These are phyloP conservation scores for Penicillium sp. DNA, from an alignment of 2,329 filamentous ascomycete genomes.

Conservation along the genomic window DNA sequence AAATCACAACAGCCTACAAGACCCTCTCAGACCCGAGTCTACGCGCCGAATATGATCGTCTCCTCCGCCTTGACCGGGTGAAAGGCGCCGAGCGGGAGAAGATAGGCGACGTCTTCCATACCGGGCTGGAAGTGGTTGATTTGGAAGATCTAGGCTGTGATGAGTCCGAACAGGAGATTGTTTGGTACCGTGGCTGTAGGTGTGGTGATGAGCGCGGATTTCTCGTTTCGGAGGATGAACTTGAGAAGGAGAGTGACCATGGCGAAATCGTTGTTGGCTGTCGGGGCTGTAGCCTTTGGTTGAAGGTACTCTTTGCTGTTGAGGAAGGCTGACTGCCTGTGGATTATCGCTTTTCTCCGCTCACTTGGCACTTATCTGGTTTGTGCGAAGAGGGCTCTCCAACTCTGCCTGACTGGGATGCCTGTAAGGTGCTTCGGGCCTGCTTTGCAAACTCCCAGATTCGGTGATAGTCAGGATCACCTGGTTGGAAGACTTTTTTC, in stretches of 20 bases:
- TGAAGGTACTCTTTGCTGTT: conserved; percentile 61
- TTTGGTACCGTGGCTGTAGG: conserved; percentile 60
- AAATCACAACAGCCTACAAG: conserved; percentile 63
- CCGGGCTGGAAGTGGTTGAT: conserved; percentile 62
- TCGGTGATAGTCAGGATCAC: too few relatives aligned
- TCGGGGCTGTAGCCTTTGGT: conserved; percentile 66
- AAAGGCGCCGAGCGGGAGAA: conserved; percentile 30
- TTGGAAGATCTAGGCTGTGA: conserved; percentile 58
- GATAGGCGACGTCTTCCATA: conserved; percentile 46
- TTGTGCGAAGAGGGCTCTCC: too few relatives aligned
- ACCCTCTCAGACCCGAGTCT: conserved; percentile 51
- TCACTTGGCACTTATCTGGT: too few relatives aligned
- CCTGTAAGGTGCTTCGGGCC: too few relatives aligned
- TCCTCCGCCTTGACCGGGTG: conserved; percentile 42
- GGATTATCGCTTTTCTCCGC: not conserved
- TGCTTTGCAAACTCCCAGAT: too few relatives aligned
- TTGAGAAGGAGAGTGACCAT: conserved; percentile 54
- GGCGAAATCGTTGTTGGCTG: conserved; percentile 65
- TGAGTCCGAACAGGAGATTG: conserved; percentile 40
- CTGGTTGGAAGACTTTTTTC: too few relatives aligned
- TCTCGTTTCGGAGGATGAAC: conserved; percentile 57
- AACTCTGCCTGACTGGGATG: too few relatives aligned
- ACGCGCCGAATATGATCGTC: conserved; percentile 55
- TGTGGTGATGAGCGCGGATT: conserved; percentile 64
- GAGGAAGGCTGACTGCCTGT: conserved; percentile 31